Percentiles rank a stretch among this genome's conserved stretches.
Conservation (phyloP, 1,139 yeast species). For the Lodderomyces oxycetoniae region DNA sequence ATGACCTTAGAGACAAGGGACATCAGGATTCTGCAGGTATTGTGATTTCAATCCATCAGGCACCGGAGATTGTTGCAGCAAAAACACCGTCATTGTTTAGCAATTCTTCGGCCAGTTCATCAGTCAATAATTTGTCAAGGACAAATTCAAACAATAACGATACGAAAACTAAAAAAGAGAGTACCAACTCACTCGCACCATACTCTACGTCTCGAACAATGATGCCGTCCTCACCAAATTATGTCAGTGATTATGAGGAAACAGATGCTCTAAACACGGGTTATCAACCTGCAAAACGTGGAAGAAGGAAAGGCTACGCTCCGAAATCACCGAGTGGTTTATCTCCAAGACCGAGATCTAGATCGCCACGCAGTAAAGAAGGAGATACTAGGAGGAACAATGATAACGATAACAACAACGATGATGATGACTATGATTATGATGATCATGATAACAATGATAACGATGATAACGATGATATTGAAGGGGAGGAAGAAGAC, state of each 20-base stretch:
- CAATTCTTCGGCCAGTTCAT: conserved; percentile 35
- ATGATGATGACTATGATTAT: conserved; percentile 13
- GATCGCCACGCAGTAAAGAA: conserved; percentile 8
- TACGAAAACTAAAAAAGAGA: neutral
- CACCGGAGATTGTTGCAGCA: conserved; percentile 27
- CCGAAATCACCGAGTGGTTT: conserved; percentile 18
- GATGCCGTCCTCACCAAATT: conserved; percentile 12
- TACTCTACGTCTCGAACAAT: conserved; percentile 20
- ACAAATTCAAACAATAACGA: conserved; percentile 8
- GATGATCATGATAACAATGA: conserved; percentile 15
- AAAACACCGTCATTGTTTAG: conserved; percentile 44
- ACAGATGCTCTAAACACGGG: conserved; percentile 31
- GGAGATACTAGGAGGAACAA: conserved; percentile 4
- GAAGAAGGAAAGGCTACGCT: conserved; percentile 28
- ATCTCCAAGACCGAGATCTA: conserved; percentile 16
- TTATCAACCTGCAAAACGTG: conserved; percentile 27
- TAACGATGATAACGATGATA: conserved; percentile 16
- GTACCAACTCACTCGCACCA: conserved; percentile 6
- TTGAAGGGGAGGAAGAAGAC: conserved; percentile 12
- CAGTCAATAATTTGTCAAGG: conserved; percentile 21
- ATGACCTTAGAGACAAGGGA: neutral
- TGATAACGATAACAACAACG: neutral
- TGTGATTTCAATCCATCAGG: conserved; percentile 30
- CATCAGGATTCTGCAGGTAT: conserved; percentile 18
- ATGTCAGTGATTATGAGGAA: conserved; percentile 4